Evolutionary conservation across 2,329 filamentous ascomycete species (phyloP), one percentile per base, ranked within the genome.

Genomic region (Calonectria pauciramosa): DNA sequence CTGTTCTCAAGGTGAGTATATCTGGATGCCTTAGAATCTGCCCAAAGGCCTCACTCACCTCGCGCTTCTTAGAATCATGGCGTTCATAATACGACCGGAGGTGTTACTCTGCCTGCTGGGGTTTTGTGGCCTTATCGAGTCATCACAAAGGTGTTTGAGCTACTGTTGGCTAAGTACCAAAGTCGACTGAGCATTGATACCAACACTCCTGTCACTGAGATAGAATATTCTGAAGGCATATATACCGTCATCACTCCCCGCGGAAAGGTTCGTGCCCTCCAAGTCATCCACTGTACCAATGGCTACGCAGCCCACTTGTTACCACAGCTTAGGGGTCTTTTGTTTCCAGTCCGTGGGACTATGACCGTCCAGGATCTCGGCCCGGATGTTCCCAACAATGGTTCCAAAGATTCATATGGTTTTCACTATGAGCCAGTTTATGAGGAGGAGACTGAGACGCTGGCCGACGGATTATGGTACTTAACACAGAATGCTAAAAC

Each of bases 211-310:
- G 82, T 80, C 5, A 75, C 71, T 10, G 51, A 70, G 36, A 68
- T 78, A 77, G 60, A 81, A 78, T 38, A 66, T 87, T 8, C 30
- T 1, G 11, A 75, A 0, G 72, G 81, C 16, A 86, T 82, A 1
- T 90, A 88, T 76, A 76, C 81, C 2, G 69, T 91, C 1, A 73
- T 80, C 2, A 92, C 90, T 0, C 74, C 79, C 0, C 83, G 88
- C 4, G 90, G 90, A 0, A 76, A 49, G 0, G 85, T 91, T 16
- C 79, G 77, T 1, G 85, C 89, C 18, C 83, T 82, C 2, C 86
- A 90, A 64, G 82, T 93, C 10, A 85, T 92, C 2, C 89, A 92
- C 75, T 89, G 89, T 44, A 92, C 90, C 0, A 92, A 93, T 74
- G 89, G 84, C 2, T 88, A 88, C 75, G 84, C 88, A 0, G 82